Percentiles rank a stretch among this genome's conserved stretches.
Conservation (phyloP, 768 basidiomycete species). For the Saitozyma sp. region DNA sequence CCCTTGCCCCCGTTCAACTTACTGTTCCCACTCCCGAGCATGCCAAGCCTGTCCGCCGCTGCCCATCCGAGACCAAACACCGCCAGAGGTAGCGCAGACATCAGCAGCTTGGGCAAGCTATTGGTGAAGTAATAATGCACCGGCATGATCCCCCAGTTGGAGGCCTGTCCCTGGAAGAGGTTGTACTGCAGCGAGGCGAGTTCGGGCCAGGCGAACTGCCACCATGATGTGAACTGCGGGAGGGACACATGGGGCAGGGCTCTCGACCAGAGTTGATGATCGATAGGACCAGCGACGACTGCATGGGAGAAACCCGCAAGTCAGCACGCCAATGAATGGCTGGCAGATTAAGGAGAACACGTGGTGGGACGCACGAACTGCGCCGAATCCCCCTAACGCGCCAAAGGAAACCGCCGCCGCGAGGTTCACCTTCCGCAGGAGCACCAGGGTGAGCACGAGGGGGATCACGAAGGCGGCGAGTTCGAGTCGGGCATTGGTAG, state of each 20-base stretch:
- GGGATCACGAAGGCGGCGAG: constrained; percentile 63
- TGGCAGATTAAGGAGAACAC: background rate
- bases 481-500: constrained; percentile 78
- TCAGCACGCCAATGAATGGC: constrained; percentile 4
- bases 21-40: background rate
- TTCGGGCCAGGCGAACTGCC: constrained; percentile 78
- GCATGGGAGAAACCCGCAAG: background rate
- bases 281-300: constrained; percentile 68
- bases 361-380: constrained; percentile 23
- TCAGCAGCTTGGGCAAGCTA: constrained; percentile 67
- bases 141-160: constrained; percentile 79
- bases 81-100: constrained; percentile 59
- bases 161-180: constrained; percentile 76
- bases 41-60: background rate
- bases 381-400: constrained; percentile 36
- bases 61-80: constrained; percentile 57
- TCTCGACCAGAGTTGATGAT: constrained; percentile 78
- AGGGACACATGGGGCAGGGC: constrained; percentile 34
- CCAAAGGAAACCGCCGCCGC: constrained; percentile 22
- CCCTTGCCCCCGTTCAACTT: background rate
- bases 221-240: constrained; percentile 51
- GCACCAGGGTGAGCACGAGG: constrained; percentile 57
- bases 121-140: constrained; percentile 34
- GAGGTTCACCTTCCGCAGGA: constrained; percentile 47
- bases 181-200: constrained; percentile 77